Evolutionary conservation across 352 stramenopile species (phyloP).

Genomic region (Phytophthora cryptogea): DNA sequence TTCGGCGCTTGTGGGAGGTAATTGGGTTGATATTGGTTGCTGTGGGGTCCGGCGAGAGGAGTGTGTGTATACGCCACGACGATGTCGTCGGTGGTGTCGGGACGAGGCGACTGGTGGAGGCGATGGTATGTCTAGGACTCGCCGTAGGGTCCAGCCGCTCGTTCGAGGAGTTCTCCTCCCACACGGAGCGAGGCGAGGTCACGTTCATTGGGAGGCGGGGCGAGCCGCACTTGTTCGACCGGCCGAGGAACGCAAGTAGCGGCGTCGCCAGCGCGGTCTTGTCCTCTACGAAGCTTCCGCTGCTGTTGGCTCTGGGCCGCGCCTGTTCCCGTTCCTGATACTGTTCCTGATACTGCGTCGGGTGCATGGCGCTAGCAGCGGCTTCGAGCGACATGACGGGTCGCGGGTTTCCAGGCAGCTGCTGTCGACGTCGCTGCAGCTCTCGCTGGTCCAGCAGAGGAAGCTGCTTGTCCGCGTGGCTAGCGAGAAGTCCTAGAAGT

Average conservation of each 20-base stretch:
- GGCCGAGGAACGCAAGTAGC: slow-evolving; percentile 38
- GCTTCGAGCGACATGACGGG: slow-evolving; percentile 28
- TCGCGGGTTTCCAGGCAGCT: slow-evolving; percentile 10
- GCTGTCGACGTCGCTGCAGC: slow-evolving; percentile 18
- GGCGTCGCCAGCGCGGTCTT: slow-evolving; percentile 23
- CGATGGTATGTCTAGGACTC: slow-evolving; percentile 31
- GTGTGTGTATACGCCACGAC: slow-evolving; percentile 31
- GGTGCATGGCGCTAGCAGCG: slow-evolving; percentile 23
- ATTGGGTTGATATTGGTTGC: slow-evolving; percentile 12
- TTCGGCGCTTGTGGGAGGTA: slow-evolving; percentile 24
- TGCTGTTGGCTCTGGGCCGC: background rate
- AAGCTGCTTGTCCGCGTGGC: slow-evolving; percentile 39
- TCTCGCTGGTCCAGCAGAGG: slow-evolving; percentile 31
- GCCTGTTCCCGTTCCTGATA: slow-evolving; percentile 13
- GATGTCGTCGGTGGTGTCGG: slow-evolving; percentile 28
- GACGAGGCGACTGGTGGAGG: slow-evolving; percentile 15
- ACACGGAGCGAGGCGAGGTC: slow-evolving; percentile 47
- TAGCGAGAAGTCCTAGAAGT: slow-evolving; percentile 34
- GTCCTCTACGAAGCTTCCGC: slow-evolving; percentile 21
- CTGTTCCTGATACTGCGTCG: slow-evolving; percentile 5
- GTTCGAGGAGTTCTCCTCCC: slow-evolving; percentile 35
- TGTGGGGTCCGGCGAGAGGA: slow-evolving; percentile 30
- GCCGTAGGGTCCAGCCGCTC: slow-evolving; percentile 39
- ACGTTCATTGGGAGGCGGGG: slow-evolving; percentile 29
- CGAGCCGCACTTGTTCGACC: slow-evolving; percentile 41